These are phyloP conservation scores for Myxozyma udenii DNA, from an alignment of 805 yeast species.

Conservation along the genomic window DNA sequence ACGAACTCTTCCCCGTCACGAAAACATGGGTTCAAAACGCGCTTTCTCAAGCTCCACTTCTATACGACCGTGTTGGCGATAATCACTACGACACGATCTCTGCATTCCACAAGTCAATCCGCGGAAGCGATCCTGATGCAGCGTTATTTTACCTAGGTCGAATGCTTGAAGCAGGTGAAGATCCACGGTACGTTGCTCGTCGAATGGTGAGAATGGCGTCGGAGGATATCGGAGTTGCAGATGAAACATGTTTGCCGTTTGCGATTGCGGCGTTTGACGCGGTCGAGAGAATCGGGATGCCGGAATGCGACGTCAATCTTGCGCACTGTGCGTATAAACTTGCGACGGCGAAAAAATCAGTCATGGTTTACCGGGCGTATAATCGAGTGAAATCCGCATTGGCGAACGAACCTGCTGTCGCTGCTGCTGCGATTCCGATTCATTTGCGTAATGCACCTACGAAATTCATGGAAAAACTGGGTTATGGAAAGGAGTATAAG, in stretches of 20 bases:
- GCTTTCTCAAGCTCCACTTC: constrained; percentile 43
- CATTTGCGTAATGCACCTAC: constrained; percentile 97
- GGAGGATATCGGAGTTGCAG: constrained; percentile 88
- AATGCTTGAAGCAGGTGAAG: constrained; percentile 93
- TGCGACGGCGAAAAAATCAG: constrained; percentile 81
- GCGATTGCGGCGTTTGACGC: constrained; percentile 84
- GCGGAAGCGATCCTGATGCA: constrained; percentile 90
- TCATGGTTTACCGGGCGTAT: constrained; percentile 80
- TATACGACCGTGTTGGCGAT: constrained; percentile 86
- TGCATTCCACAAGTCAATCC: constrained; percentile 87
- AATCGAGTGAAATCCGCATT: constrained; percentile 59
- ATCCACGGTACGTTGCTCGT: constrained; percentile 82
- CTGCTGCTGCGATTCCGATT: constrained; percentile 54
- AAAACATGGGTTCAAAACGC: constrained; percentile 1
- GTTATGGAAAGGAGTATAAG: constrained; percentile 79
- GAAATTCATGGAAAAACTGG: constrained; percentile 78
- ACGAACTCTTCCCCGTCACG: neutral
- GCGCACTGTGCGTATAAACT: constrained; percentile 93
- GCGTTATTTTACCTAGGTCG: constrained; percentile 80
- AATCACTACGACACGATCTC: constrained; percentile 92
- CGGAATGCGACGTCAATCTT: constrained; percentile 83
- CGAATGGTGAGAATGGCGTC: constrained; percentile 93
- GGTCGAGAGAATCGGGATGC: constrained; percentile 85
- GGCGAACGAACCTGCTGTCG: constrained; percentile 53
- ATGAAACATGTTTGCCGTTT: constrained; percentile 79